Evolutionary conservation across 805 yeast genomes (phyloP).

Genomic region (Ogataea nitratoaversa): DNA sequence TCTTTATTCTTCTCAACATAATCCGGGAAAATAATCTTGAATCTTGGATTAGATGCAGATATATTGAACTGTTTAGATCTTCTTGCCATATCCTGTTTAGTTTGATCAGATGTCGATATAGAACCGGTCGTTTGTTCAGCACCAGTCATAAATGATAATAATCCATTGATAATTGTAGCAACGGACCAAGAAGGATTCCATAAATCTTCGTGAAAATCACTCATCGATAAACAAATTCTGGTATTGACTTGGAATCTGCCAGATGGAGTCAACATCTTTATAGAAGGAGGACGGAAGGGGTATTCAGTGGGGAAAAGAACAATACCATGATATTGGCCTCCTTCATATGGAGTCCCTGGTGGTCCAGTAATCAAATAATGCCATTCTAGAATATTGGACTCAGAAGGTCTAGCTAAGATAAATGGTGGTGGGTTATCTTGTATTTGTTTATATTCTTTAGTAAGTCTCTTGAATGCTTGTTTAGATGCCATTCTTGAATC

Average conservation of each 20-base stretch:
- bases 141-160: slow-evolving; percentile 89
- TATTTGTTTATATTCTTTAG: slow-evolving; percentile 78
- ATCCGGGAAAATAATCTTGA: slow-evolving; percentile 66
- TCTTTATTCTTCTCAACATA: slow-evolving; percentile 40
- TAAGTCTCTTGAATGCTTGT: slow-evolving; percentile 42
- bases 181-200: slow-evolving; percentile 99
- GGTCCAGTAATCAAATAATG: slow-evolving; percentile 92
- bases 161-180: slow-evolving; percentile 79
- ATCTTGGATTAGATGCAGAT: slow-evolving; percentile 46
- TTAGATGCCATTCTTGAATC: slow-evolving; percentile 24
- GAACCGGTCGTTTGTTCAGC: slow-evolving; percentile 84
- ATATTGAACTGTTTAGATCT: slow-evolving; percentile 60
- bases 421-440: slow-evolving; percentile 80
- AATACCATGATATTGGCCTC: slow-evolving; percentile 90
- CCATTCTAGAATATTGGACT: slow-evolving; percentile 86
- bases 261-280: slow-evolving; percentile 83
- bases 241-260: slow-evolving; percentile 83
- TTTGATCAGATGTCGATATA: slow-evolving; percentile 55
- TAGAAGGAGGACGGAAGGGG: slow-evolving; percentile 90
- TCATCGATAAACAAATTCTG: slow-evolving; percentile 83
- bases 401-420: slow-evolving; percentile 81
- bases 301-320: slow-evolving; percentile 78
- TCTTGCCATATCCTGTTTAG: slow-evolving; percentile 53
- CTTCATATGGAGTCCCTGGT: slow-evolving; percentile 78
- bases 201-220: slow-evolving; percentile 89